Conservation (phyloP, 495 filamentous ascomycete species). For the Cercophora newfieldiana region DNA sequence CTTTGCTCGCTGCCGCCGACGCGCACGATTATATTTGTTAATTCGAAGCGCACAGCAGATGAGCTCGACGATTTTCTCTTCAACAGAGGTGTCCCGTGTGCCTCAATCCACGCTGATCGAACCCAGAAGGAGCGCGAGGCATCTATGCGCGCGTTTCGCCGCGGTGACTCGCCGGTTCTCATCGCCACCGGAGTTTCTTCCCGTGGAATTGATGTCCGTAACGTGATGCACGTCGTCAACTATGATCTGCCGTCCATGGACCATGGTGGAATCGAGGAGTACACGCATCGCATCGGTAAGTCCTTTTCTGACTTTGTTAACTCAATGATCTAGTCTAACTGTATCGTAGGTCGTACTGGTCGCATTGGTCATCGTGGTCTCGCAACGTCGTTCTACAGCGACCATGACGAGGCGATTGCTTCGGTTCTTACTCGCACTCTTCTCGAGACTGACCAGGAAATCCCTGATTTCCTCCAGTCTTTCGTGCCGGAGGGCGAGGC, state of each 20-base stretch:
- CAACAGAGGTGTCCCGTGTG: constrained; percentile 73
- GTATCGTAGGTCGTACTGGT: constrained; percentile 79
- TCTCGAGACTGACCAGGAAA: constrained; percentile 69
- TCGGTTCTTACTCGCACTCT: constrained; percentile 72
- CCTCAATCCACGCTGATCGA: constrained; percentile 83
- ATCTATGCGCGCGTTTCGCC: constrained; percentile 82
- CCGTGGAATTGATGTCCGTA: constrained; percentile 86
- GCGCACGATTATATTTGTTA: constrained; percentile 92
- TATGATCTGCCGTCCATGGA: constrained; percentile 71
- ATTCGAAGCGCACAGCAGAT: constrained; percentile 72
- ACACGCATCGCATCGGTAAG: constrained; percentile 89
- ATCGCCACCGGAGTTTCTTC: constrained; percentile 82
- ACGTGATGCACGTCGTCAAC: constrained; percentile 90
- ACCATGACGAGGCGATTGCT: constrained; percentile 66
- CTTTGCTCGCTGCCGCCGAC: constrained; percentile 64
- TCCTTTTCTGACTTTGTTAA: neutral
- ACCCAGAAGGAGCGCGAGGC: constrained; percentile 94
- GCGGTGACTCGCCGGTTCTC: constrained; percentile 71
- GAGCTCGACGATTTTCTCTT: constrained; percentile 84
- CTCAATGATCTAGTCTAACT: neutral
- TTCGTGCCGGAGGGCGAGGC: constrained; percentile 55
- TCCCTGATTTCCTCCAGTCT: constrained; percentile 75
- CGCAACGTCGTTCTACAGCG: constrained; percentile 84
- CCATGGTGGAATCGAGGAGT: constrained; percentile 89
- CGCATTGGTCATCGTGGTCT: constrained; percentile 87